phyloP scores from a whole-genome alignment of 768 basidiomycete genomes.

The Grammothele lineata region DNA sequence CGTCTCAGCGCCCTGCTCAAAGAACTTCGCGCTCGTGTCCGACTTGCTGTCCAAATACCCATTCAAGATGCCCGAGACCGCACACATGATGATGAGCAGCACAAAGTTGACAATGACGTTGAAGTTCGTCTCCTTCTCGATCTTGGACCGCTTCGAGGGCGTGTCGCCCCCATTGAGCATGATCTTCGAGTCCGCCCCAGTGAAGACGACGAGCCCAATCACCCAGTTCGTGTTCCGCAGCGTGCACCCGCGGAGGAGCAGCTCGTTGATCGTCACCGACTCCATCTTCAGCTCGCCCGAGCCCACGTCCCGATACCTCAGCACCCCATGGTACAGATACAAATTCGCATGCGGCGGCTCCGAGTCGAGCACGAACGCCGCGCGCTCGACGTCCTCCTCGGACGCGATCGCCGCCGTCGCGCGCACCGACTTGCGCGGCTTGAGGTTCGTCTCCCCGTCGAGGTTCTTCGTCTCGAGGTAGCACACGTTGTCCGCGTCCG shows the following conservation, averaged over 20 bases:
- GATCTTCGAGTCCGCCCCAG: constrained; percentile 89
- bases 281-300: constrained; percentile 55
- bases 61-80: constrained; percentile 68
- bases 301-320: constrained; percentile 62
- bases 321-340: constrained; percentile 83
- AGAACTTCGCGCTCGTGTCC: constrained; percentile 66
- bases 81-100: constrained; percentile 73
- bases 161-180: constrained; percentile 91
- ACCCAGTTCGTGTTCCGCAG: constrained; percentile 90
- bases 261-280: constrained; percentile 84
- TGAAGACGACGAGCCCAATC: constrained; percentile 91
- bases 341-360: constrained; percentile 93
- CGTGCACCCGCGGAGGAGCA: constrained; percentile 87
- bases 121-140: constrained; percentile 97
- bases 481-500: constrained; percentile 87
- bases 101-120: constrained; percentile 94
- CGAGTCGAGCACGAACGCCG: constrained; percentile 84
- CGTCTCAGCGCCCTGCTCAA: constrained; percentile 63
- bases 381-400: constrained; percentile 89
- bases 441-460: constrained; percentile 96
- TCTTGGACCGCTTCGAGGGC: constrained; percentile 95
- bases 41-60: constrained; percentile 61
- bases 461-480: constrained; percentile 98
- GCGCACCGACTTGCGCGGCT: constrained; percentile 71
- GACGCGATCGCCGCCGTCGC: constrained; percentile 72